phyloP scores from a whole-genome alignment of 805 yeast species.

The Wickerhamomyces xylosicus region DNA sequence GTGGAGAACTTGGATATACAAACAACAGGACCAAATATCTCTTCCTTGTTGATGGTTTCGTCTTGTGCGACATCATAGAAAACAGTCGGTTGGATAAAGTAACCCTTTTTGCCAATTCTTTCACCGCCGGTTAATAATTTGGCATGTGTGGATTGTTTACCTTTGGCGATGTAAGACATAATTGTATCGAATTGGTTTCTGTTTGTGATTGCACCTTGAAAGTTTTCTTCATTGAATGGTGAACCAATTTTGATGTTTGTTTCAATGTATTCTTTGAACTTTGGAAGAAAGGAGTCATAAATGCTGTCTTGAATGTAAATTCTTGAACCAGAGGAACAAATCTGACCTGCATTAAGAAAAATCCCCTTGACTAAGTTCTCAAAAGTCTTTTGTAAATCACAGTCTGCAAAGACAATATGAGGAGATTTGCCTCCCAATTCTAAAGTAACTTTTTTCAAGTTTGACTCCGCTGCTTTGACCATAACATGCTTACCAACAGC shows the following conservation, averaged over 20 bases:
- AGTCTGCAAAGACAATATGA: slow-evolving; percentile 64
- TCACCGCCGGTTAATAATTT: slow-evolving; percentile 64
- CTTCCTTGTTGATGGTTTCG: slow-evolving; percentile 58
- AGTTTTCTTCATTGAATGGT: slow-evolving; percentile 58
- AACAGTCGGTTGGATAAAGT: slow-evolving; percentile 63
- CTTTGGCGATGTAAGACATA: slow-evolving; percentile 53
- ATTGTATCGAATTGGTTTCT: slow-evolving; percentile 60
- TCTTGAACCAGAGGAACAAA: slow-evolving; percentile 78
- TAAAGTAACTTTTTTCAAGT: slow-evolving; percentile 68
- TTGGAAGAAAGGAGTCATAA: slow-evolving; percentile 50
- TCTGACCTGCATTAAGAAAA: slow-evolving; percentile 75
- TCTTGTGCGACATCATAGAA: slow-evolving; percentile 57
- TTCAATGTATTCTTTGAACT: slow-evolving; percentile 50
- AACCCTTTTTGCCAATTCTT: slow-evolving; percentile 55
- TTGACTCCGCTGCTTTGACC: slow-evolving; percentile 58
- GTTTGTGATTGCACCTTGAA: slow-evolving; percentile 75
- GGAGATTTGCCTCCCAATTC: slow-evolving; percentile 84
- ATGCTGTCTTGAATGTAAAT: slow-evolving; percentile 63
- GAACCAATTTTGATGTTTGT: slow-evolving; percentile 53
- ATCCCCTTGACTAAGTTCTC: slow-evolving; percentile 54
- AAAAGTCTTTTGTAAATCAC: slow-evolving; percentile 38
- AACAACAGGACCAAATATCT: slow-evolving; percentile 76
- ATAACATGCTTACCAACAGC: slow-evolving; percentile 64
- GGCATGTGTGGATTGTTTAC: slow-evolving; percentile 55
- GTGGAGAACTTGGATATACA: slow-evolving; percentile 59